phyloP scores from a whole-genome alignment of 768 basidiomycete species.

The Mrakia gelida region DNA sequence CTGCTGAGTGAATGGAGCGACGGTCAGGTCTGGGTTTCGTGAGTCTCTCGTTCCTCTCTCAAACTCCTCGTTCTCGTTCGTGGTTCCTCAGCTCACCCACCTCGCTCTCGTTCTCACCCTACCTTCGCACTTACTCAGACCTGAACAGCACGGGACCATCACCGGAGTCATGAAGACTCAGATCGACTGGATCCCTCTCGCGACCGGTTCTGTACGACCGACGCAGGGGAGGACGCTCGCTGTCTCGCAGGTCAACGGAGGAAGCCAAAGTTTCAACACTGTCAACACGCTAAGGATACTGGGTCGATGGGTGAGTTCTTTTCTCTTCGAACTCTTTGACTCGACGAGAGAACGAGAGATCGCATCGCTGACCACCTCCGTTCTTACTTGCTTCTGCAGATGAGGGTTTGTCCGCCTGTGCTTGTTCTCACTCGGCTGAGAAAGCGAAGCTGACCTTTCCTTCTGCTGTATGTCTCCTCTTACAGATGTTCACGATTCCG shows the following conservation, averaged over 20 bases:
- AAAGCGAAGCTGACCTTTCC: background rate
- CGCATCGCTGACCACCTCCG: background rate
- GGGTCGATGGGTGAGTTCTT: conserved; percentile 44
- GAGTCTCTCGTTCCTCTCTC: background rate
- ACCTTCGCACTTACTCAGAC: conserved; percentile 17
- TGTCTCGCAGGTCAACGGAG: conserved; percentile 42
- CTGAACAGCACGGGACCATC: conserved; percentile 44
- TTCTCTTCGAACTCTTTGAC: background rate
- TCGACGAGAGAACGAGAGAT: background rate
- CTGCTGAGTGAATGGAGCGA: conserved; percentile 12
- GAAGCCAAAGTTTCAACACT: conserved; percentile 43
- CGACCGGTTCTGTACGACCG: conserved; percentile 42
- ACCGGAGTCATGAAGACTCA: conserved; percentile 46
- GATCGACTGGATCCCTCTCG: conserved; percentile 47
- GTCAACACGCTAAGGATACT: conserved; percentile 43
- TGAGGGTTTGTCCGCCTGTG: background rate
- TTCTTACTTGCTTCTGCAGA: background rate
- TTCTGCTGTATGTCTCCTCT: background rate
- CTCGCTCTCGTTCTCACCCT: conserved; percentile 38
- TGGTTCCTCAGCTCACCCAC: conserved; percentile 36
- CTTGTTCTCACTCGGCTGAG: background rate
- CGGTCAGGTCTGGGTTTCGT: conserved; percentile 28
- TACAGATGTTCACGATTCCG: conserved; percentile 33
- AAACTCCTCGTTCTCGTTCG: background rate
- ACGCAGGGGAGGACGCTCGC: conserved; percentile 44